Evolutionary conservation across 176 grass and related monocot species (phyloP), one percentile per base, ranked within the genome.

Genomic region (Oryza coarctata): DNA sequence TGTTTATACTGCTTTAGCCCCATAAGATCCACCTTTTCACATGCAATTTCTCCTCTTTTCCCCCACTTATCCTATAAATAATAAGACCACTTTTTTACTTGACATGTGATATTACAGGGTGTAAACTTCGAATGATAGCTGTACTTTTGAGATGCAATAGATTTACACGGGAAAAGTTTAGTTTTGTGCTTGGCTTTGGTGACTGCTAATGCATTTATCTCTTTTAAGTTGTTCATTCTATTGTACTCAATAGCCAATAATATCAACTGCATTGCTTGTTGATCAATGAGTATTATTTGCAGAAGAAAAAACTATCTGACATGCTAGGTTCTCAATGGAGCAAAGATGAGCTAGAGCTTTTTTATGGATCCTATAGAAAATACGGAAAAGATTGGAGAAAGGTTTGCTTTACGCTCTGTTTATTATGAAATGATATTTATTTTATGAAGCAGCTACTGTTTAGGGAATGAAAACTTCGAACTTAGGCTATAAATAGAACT

Each of bases 321-420:
- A 89, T 97, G 91, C 86, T 99, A 78, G 96, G 91, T 82, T 82
- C 90, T 84, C 93, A 95, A 45, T 99, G 96, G 96, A 91, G 72
- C 87, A 99, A 95, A 91, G 96, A 99, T 61, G 96, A 99, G 68
- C 89, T 99, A 32, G 93, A 95, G 83, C 77, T n/a, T 32, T 99
- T 99, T 72, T 99, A 99, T 81, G 93, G 85, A 86, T 84, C 88
- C 14, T 99, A 95, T 62, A 88, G 96, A 69, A 99, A 95, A 87
- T 93, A 88, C 81, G 96, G 93, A 80, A 95, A 95, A 89, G 96
- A 99, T 80, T 99, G 96, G 96, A 93, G 65, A 88, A 99, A 99
- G 88, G 96, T 95, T 62, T 83, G 77, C 25, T 83, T 74, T 82
- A 38, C 63, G 20, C 71, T 75, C 43, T 66, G 9, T 75, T 63